Base-by-base conservation (phyloP, 2,329 filamentous ascomycete species). In the Paracamarosporium sp. region DNA sequence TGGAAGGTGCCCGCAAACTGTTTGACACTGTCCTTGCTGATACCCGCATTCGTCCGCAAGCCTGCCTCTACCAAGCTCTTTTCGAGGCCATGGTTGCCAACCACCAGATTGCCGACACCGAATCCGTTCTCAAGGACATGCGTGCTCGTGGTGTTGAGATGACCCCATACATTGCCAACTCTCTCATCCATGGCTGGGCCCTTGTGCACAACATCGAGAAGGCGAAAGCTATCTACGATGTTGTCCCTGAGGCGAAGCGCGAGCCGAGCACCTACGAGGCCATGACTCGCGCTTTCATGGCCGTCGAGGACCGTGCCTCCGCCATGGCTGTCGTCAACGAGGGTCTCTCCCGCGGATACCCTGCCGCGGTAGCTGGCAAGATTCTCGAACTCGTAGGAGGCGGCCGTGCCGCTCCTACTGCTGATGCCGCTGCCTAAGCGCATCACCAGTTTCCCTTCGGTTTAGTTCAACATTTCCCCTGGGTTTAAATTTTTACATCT, bases 241-340 rank as follows among this genome's bases (percentile, higher is more conserved):
- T 85, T n/a, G 88, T 99, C 3, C 86, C 88, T 8, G 85, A 87
- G 27, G 85, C 88, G 53, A 93, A 89, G 80, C 89, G 95, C 56
- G 95, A 99, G 81, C 95, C 95, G 3, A 97, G 93, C 82, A 99
- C 95, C 4, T 99, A 99, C 76, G 95, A 99, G 80, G 93, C 94
- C 38, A 99, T 99, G 95, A 97, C 93, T 5, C 86, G 95, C 44
- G 95, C 95, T 0, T 97, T 90, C 79, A 86, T 99, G 53, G 88
- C 92, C 11, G 90, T 90, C 3, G 92, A 96, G 73, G 88, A 96
- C 73, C 88, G 91, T 31, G 85, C 88, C 47, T 84, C 86, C 56
- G 95, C 95, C 36, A 88, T 92, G 79, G 79, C 73, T 11, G 90
- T 97, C 13, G 93, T 97, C 24, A 85, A 90, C 54, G 95, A 99